These are phyloP conservation scores for Mortierella alpina DNA, from an alignment of 192 early-diverging fungal genomes.

Conservation along the genomic window DNA sequence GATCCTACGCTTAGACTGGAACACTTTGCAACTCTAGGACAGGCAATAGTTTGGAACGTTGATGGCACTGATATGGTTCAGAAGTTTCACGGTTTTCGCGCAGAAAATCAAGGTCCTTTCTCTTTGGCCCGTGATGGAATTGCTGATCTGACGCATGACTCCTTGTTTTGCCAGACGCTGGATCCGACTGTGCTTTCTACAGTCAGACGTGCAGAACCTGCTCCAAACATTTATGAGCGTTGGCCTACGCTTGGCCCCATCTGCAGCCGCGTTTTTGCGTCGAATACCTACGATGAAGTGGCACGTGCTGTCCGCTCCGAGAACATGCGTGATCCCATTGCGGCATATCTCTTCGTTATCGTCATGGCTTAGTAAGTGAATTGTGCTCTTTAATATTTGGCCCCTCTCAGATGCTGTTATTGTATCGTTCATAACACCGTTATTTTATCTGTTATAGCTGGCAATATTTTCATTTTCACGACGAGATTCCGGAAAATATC, in stretches of 20 bases:
- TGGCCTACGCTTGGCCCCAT: constrained; percentile 1
- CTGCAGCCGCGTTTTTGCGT: background rate
- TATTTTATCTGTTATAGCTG: too few species aligned
- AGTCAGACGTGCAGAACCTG: background rate
- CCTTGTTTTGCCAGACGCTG: background rate
- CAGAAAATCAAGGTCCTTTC: background rate
- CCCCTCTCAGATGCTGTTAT: too few species aligned
- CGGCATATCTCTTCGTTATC: background rate
- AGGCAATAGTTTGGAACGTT: background rate
- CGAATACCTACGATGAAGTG: constrained; percentile 1
- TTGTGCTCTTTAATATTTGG: background rate
- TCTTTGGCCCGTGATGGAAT: constrained; percentile 7
- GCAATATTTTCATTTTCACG: background rate
- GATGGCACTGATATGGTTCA: background rate
- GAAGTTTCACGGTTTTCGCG: background rate
- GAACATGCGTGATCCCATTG: constrained; percentile 14
- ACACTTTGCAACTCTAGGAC: background rate
- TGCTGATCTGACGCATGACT: constrained; percentile 9
- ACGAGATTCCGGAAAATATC: constrained; percentile 1
- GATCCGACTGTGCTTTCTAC: background rate
- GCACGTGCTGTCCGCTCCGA: constrained; percentile 12
- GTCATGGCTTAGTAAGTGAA: constrained; percentile 16
- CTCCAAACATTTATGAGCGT: constrained; percentile 7
- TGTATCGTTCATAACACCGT: too few species aligned
- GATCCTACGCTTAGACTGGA: background rate